These are phyloP conservation scores for Orbilia ellipsospora DNA, from an alignment of 2,329 filamentous ascomycete species.

Conservation along the genomic window DNA sequence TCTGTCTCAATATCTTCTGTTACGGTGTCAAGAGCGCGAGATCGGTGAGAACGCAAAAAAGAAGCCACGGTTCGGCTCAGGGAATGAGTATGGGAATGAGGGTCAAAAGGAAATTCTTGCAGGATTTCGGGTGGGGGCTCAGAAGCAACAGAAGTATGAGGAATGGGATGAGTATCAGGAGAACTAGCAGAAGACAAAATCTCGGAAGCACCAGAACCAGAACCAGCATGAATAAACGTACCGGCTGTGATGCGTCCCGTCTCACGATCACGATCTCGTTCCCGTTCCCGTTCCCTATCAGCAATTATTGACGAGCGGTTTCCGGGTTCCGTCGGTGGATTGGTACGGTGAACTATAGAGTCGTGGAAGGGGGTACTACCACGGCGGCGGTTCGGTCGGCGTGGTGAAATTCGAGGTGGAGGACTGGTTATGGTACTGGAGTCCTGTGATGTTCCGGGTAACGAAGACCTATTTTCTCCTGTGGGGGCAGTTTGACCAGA, in stretches of 20 bases:
- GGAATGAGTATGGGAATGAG: slow-evolving; percentile 24
- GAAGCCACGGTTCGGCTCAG: slow-evolving; percentile 29
- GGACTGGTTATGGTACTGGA: slow-evolving; percentile 16
- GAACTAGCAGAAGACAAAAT: slow-evolving; percentile 35
- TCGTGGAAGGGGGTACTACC: slow-evolving; percentile 42
- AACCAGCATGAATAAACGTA: slow-evolving; percentile 50
- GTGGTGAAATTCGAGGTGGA: slow-evolving; percentile 28
- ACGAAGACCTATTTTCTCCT: slow-evolving; percentile 19
- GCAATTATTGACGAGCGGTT: slow-evolving; percentile 24
- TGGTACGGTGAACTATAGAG: slow-evolving; percentile 10
- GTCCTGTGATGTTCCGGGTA: slow-evolving; percentile 21
- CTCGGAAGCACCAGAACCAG: slow-evolving; percentile 48
- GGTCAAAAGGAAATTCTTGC: slow-evolving; percentile 11
- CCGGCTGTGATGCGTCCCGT: slow-evolving; percentile 54
- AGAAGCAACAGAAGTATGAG: slow-evolving; percentile 2
- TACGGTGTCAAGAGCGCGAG: slow-evolving; percentile 43
- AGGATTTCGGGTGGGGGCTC: slow-evolving; percentile 13
- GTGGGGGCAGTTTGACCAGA: slow-evolving; percentile 10
- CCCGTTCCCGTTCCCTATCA: slow-evolving; percentile 38
- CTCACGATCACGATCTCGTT: slow-evolving; percentile 51
- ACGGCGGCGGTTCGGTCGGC: slow-evolving; percentile 27
- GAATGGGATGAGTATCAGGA: slow-evolving; percentile 27
- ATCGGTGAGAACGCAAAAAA: slow-evolving; percentile 45
- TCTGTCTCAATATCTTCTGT: slow-evolving; percentile 55
- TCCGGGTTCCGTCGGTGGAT: slow-evolving; percentile 6